These are phyloP conservation scores for Marchantia paleacea DNA, from an alignment of 225 moss, liverwort and hornwort species.

Conservation along the genomic window DNA sequence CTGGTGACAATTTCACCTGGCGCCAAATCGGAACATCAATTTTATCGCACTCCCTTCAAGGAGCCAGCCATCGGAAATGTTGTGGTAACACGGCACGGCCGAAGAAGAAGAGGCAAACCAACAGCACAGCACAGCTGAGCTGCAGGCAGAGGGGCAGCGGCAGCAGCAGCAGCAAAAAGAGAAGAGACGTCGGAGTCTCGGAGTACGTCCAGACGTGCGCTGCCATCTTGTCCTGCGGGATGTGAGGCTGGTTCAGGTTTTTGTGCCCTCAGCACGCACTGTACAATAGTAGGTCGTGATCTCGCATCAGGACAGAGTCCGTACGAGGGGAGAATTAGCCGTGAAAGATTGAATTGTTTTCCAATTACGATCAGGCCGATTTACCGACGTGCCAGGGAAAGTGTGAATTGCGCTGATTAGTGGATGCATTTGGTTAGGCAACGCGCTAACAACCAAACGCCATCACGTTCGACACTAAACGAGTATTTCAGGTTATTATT, in stretches of 20 bases:
- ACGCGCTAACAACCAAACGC: constrained; percentile 6
- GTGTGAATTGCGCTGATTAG: not conserved
- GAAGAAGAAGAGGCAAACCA: not conserved
- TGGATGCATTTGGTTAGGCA: not conserved
- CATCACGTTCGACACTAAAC: constrained; percentile 4
- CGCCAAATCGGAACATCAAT: no score
- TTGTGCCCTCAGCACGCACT: not conserved
- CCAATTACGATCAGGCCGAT: not conserved
- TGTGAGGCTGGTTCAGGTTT: not conserved
- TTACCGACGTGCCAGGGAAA: not conserved
- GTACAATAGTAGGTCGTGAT: not conserved
- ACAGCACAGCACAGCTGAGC: no score
- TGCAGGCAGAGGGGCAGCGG: no score
- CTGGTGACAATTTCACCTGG: no score
- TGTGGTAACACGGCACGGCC: no score
- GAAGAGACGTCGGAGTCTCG: no score
- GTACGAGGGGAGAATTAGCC: not conserved
- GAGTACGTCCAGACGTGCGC: not conserved
- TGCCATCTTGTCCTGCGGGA: not conserved
- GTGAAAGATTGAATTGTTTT: not conserved
- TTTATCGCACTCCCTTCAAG: no score
- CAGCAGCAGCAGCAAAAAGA: no score
- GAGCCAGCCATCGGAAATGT: no score
- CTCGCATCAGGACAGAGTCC: not conserved
- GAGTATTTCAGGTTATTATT: constrained; percentile 5